Percentiles rank a stretch among this genome's conserved stretches.
Evolutionary conservation across 768 basidiomycete species (phyloP).

Genomic region (Leucocoprinus birnbaumii): DNA sequence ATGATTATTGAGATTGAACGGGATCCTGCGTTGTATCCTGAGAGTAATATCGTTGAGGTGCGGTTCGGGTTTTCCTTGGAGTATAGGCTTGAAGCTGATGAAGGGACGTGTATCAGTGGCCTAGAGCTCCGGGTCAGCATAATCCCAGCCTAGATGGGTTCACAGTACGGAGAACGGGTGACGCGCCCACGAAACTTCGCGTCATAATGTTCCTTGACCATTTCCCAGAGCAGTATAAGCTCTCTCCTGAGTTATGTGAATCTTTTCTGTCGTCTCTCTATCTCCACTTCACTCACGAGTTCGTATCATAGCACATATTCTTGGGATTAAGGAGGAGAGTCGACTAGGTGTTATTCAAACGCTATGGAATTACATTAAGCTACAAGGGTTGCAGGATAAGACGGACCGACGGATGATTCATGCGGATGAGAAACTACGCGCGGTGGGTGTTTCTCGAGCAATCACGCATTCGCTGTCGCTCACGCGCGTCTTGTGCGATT

Average conservation of each 20-base stretch:
- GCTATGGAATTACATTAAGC: conserved; percentile 91
- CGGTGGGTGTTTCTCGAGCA: conserved; percentile 36
- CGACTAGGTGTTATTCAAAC: conserved; percentile 77
- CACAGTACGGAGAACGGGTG: conserved; percentile 78
- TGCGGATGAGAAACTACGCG: conserved; percentile 63
- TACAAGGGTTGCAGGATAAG: conserved; percentile 80
- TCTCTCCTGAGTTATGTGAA: conserved; percentile 71
- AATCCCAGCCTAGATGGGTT: conserved; percentile 81
- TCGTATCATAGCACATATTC: conserved; percentile 45
- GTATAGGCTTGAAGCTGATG: neutral
- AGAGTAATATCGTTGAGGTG: conserved; percentile 90
- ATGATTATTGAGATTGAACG: conserved; percentile 88
- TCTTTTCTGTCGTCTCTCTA: conserved; percentile 10
- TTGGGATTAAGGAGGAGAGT: conserved; percentile 85
- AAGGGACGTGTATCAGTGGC: conserved; percentile 47
- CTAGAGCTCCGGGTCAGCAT: conserved; percentile 49
- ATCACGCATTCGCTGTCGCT: neutral
- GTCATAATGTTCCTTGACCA: conserved; percentile 88
- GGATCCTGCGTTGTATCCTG: conserved; percentile 75
- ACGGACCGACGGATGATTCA: conserved; percentile 69
- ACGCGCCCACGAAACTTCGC: conserved; percentile 71
- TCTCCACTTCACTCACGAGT: neutral
- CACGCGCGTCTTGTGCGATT: neutral
- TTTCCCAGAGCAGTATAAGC: conserved; percentile 81
- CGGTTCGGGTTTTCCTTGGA: neutral